Conservation (phyloP, 768 basidiomycete species). For the Xerocomus spinulosus region DNA sequence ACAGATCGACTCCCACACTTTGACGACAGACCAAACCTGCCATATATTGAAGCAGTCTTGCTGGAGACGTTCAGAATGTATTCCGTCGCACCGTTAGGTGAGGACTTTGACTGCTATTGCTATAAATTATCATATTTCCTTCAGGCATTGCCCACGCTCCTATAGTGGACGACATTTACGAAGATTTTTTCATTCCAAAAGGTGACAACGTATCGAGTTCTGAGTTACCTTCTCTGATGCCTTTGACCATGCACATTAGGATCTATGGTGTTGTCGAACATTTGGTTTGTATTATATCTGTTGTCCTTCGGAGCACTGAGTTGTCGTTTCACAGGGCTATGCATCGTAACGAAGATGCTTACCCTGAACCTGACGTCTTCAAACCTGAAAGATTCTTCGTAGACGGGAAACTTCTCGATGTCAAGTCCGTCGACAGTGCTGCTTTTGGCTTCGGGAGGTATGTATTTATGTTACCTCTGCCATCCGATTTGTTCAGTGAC, state of each 20-base stretch:
- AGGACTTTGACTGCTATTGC: not conserved
- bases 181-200: not conserved
- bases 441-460: not conserved
- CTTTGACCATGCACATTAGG: too few species aligned
- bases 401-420: not conserved
- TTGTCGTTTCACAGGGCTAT: too few species aligned
- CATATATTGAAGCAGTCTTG: conserved; percentile 28
- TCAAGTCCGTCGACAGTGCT: not conserved
- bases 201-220: too few species aligned
- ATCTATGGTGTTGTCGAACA: too few species aligned
- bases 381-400: too few species aligned
- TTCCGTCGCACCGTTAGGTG: conserved; percentile 23
- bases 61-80: conserved; percentile 29
- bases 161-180: not conserved
- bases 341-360: too few species aligned
- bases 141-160: conserved; percentile 7
- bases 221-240: too few species aligned
- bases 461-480: not conserved
- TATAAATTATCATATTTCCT: not conserved
- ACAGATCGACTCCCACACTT: conserved; percentile 23
- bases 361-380: too few species aligned
- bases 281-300: too few species aligned
- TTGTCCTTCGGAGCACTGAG: too few species aligned
- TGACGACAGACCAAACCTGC: conserved; percentile 19
- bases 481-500: not conserved